Evolutionary conservation across 108 stramenopile genomes (phyloP), one percentile per base, ranked within the genome.

Genomic region (Cyclotella choctawhatcheeana): DNA sequence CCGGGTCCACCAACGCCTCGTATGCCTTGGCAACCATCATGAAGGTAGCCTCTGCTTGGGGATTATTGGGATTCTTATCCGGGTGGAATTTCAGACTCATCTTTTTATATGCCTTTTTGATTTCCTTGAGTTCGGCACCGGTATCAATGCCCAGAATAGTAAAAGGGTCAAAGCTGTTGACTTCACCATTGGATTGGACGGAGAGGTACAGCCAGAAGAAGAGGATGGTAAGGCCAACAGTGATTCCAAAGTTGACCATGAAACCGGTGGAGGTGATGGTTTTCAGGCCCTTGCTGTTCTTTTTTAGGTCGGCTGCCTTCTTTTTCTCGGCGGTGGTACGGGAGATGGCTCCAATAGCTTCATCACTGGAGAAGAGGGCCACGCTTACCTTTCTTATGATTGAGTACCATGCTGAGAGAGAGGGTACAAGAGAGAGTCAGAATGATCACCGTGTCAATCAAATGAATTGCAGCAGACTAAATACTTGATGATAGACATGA

Each of bases 21-120:
- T 97, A 97, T 44, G 98, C 98, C 77, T 96, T 96, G 55, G 93
- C 88, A 16, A 98, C 92, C 88, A 96, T 94, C 91, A 97, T 95
- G 81, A 98, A 98, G 64, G 89, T 96, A 12, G 94, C 97, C 78
- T 94, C 93, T 0, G 95, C 93, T 10, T 74, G 79, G 16, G 92
- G 90, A 71, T 96, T 90, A 43, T 93, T 93, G 58, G 93, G 94
- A 70, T 96, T 95, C 81, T 94, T 94, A 74, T 97, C 97, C 48
- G 97, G 97, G 73, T 97, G 97, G 85, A 76, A 97, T 60, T 91
- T 85, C 67, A 97, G 82, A 55, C 88, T 90, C 60, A 92, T 84
- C 26, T 79, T 66, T 45, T 91, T 89, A 78, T 90, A 95, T 0
- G 93, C 93, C 76, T 95, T 95, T 76, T 97, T 97, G 74, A 97